Evolutionary conservation across 495 filamentous ascomycete species (phyloP), one percentile per base, ranked within the genome.

Genomic region (Aspergillus funiculosus): DNA sequence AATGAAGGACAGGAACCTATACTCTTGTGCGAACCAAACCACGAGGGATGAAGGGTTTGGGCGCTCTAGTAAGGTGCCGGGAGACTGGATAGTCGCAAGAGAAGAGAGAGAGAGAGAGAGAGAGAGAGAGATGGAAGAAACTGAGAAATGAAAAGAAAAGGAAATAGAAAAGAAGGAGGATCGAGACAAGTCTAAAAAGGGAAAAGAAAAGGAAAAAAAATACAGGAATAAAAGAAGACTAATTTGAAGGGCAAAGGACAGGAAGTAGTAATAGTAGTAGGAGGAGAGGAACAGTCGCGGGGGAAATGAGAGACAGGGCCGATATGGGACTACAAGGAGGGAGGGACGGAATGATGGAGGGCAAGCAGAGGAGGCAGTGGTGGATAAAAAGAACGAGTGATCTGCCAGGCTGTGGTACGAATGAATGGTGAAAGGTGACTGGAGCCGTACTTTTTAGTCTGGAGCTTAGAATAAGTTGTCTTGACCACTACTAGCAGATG

Each of bases 331-430:
- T 46, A 46, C 44, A 40, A 52, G 47, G 43, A 53, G 52, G 51
- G 52, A 58, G 39, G 50, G 56, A 58, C 48, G 50, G 50, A 48
- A 36, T 5, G 32, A 21, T 34, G 37, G 22, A 26, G 9, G 37
- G 22, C 15, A 6, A 14, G 37, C 27, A 24, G 37, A 26, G 37
- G 37, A 53, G 54, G 57, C 56, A 43, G 52, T 46, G 54, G 62
- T 70, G 65, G 64, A 66, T 67, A 67, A 69, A 64, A 71, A 58
- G 52, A n/a, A n/a, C n/a, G 48, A 34, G 58, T 68, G 67, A 71
- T 71, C 67, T 71, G 61, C 67, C 53, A n/a, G n/a, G n/a, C 8
- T 61, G 63, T 61, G 58, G 58, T 64, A 64, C 59, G 47, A 51
- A 42, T 35, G 52, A 59, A 57, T 54, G 55, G 56, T 52, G 58